A percentile compares a stretch with the other conserved stretches of the same genome.
Conservation (phyloP, 768 basidiomycete species). For the Brasilioporus rufonigricans region DNA sequence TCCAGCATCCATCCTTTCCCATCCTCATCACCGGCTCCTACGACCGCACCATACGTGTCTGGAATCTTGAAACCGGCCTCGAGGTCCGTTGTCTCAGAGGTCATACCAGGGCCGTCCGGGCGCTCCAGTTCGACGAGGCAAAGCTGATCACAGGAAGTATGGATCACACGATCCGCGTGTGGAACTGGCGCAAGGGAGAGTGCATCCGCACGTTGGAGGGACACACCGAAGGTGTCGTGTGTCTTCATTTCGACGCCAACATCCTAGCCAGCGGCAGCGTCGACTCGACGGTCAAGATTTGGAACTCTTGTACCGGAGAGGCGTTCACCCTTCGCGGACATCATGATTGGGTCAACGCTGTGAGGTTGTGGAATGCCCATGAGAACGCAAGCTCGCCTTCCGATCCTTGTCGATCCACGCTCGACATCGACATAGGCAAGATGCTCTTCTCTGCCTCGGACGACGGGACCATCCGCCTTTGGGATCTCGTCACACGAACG, state of each 20-base stretch:
- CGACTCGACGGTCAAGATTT: conserved; percentile 92
- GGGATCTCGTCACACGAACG: conserved; percentile 81
- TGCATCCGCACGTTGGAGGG: conserved; percentile 87
- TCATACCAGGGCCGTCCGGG: conserved; percentile 88
- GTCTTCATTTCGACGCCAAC: conserved; percentile 87
- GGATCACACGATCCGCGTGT: conserved; percentile 93
- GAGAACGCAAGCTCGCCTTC: conserved; percentile 7
- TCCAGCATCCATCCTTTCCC: conserved; percentile 82
- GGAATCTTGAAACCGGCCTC: conserved; percentile 92
- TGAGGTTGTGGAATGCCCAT: conserved; percentile 81
- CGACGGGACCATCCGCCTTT: conserved; percentile 89
- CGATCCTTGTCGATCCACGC: conserved; percentile 32
- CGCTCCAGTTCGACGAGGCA: conserved; percentile 92
- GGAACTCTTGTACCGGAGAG: conserved; percentile 89
- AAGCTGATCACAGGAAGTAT: conserved; percentile 96
- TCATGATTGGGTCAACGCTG: conserved; percentile 93
- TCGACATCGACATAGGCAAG: conserved; percentile 75
- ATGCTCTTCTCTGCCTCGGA: conserved; percentile 98
- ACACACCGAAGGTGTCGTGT: conserved; percentile 89
- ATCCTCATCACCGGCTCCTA: conserved; percentile 98
- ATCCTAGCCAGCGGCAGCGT: conserved; percentile 91
- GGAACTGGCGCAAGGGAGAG: conserved; percentile 91
- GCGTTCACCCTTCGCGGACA: conserved; percentile 94
- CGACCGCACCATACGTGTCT: conserved; percentile 90
- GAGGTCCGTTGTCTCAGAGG: conserved; percentile 83